Base-by-base conservation (phyloP, 2,329 filamentous ascomycete genomes). In the Colletotrichum graminicola region DNA sequence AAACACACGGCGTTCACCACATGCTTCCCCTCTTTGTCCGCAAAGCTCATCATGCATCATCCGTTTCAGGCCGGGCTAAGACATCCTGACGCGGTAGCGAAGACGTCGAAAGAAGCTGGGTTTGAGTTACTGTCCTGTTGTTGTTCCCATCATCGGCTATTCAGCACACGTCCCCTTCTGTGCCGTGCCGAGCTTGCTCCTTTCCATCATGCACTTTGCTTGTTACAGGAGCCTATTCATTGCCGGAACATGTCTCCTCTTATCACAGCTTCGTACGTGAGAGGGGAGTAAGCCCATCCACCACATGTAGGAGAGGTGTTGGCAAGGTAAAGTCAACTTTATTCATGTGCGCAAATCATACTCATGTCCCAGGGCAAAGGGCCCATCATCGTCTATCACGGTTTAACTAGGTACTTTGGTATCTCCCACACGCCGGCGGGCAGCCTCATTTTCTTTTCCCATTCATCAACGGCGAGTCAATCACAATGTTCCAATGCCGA, bases 401-500 rank as follows among this genome's bases (percentile, higher is more conserved):
- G 47, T 72, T 71, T 63, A 66, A 64, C 59, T 69, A 69, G 69
- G 69, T 69, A 69, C 68, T 64, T 72, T 60, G 69, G 45, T 63
- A 63, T 54, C 60, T 64, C 60, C 69, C 69, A 55, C 67, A 60
- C 66, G 69, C 69, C 69, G 51, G 26, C 69, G 56, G 26, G 57
- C 47, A 29, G 52, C 56, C 67, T 60, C 51, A 32, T 69, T 45
- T 47, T 63, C 47, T 23, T 47, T 47, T 51, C 65, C 36, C 54
- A 39, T 47, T 16, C 45, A 41, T 23, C 21, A 54, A 43, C 51
- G 11, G 32, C n/a, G 18, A 23, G 10, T 56, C 60, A 39, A 62
- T 76, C 76, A 80, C 61, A 76, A 75, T 78, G 86, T 80, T 55
- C 87, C 87, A 75, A 90, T 85, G 69, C 88, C 88, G 60, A 90